phyloP scores from a whole-genome alignment of 306 rosid species.

The Quillaja saponaria region DNA sequence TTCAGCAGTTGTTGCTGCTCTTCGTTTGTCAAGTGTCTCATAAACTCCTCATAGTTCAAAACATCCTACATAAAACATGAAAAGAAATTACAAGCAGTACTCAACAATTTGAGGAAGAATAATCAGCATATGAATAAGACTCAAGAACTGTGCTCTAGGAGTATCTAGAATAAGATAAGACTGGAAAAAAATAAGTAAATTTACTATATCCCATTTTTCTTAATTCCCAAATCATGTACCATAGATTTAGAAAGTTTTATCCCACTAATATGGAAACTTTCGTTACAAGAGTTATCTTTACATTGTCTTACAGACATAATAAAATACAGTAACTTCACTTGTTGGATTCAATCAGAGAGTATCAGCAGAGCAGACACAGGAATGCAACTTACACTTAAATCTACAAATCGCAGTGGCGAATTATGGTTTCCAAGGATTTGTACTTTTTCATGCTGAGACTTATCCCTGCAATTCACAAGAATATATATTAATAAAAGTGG shows the following conservation, averaged over 20 bases:
- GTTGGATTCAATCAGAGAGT: background rate
- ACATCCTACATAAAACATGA: conserved; percentile 62
- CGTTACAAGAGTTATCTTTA: conserved; percentile 4
- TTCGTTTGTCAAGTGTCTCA: conserved; percentile 71
- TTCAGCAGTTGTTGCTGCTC: conserved; percentile 83
- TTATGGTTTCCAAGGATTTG: conserved; percentile 73
- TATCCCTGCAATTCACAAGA: conserved; percentile 63
- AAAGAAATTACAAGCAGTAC: conserved; percentile 31
- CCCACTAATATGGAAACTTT: background rate
- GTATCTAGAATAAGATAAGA: conserved; percentile 19
- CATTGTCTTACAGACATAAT: background rate
- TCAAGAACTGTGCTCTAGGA: background rate
- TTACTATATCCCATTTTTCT: background rate
- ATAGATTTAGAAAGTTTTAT: no score
- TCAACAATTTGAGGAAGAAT: conserved; percentile 15
- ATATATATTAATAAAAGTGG: conserved; percentile 29
- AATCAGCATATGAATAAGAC: conserved; percentile 2
- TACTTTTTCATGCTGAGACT: conserved; percentile 63
- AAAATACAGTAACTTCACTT: conserved; percentile 15
- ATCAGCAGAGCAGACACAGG: background rate
- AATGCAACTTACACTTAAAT: conserved; percentile 70
- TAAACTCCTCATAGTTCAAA: conserved; percentile 74
- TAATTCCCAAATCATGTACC: conserved; percentile 4
- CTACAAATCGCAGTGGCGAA: conserved; percentile 65
- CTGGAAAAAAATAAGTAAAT: conserved; percentile 7